Evolutionary conservation across 1,139 yeast genomes (phyloP), one percentile per base, ranked within the genome.

Genomic region (Candida dubliniensis): DNA sequence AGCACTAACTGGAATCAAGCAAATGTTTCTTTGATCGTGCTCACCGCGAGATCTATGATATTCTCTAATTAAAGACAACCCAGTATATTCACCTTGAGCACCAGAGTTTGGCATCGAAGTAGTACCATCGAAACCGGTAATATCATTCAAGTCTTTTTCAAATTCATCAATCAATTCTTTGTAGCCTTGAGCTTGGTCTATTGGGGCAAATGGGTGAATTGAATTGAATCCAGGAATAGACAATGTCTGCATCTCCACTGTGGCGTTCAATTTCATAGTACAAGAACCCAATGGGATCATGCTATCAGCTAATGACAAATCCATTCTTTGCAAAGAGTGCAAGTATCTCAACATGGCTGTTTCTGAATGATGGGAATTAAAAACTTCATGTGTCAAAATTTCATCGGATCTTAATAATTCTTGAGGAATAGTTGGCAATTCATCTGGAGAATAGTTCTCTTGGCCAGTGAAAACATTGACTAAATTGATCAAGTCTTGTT

Each of bases 251-350:
- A 93, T 93, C 65, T 89, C 95, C 12, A 90, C 95, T 2, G 98
- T 91, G 42, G 96, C 86, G 61, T 93, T 93, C 59, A 93, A 77
- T 67, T 93, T 93, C 99, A 93, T 93, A 31, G 99, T 93, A 73
- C 99, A 93, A 8, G 96, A 89, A 31, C 99, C 99, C 53, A 93
- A 78, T 34, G 98, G 95, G 51, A 93, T 93, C 99, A 93, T 93
- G 11, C 97, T 87, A 62, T 90, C 87, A 25, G 98, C 96, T 51
- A 93, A 76, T 0, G 98, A 91, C 53, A 93, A 74, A 69, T 93
- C 99, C 68, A 87, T 89, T 48, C 84, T 74, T 69, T 93, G 98
- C 49, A 93, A 74, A 51, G 80, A 78, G 62, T 89, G 95, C 58
- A 93, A 74, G 69, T 93, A 93, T 63, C 99, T 81, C 56, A 93